These are phyloP conservation scores for Sphaerostilbella broomeana DNA, from an alignment of 2,329 filamentous ascomycete species.

Conservation along the genomic window DNA sequence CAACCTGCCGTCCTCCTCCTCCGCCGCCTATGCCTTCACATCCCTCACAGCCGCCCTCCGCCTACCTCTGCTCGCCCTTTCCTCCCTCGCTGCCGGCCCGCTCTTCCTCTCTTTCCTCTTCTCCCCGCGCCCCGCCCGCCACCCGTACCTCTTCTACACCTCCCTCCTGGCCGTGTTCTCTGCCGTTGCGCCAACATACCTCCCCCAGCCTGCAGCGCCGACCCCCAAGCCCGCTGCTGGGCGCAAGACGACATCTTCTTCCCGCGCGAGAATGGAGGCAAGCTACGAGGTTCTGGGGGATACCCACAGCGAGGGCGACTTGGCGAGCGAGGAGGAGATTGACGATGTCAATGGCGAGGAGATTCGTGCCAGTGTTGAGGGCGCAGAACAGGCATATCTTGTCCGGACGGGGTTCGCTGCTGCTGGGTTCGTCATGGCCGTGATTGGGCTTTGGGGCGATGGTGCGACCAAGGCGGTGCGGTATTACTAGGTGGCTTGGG, in stretches of 20 bases:
- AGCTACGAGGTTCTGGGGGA: constrained; percentile 65
- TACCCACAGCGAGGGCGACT: constrained; percentile 37
- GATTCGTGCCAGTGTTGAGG: constrained; percentile 50
- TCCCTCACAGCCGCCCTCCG: constrained; percentile 58
- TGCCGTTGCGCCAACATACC: constrained; percentile 44
- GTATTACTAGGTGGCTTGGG: constrained; percentile 9
- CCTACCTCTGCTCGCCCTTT: constrained; percentile 60
- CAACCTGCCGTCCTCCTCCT: constrained; percentile 67
- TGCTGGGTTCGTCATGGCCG: constrained; percentile 53
- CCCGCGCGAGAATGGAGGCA: constrained; percentile 52
- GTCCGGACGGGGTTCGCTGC: constrained; percentile 48
- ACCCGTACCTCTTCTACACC: constrained; percentile 89
- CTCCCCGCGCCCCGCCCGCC: constrained; percentile 66
- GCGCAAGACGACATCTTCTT: constrained; percentile 25
- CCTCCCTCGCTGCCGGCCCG: constrained; percentile 61
- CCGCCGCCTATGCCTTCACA: constrained; percentile 63
- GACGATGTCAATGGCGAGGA: constrained; percentile 56
- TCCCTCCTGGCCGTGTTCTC: constrained; percentile 61
- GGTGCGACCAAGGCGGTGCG: constrained; percentile 35
- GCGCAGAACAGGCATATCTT: constrained; percentile 47
- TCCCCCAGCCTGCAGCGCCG: constrained; percentile 29
- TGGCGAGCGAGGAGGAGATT: constrained; percentile 43
- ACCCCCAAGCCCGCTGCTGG: constrained; percentile 18
- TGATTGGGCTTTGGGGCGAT: constrained; percentile 62
- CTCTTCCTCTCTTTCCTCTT: constrained; percentile 72